Percentiles rank a stretch among this genome's conserved stretches.
Evolutionary conservation across 1,284 basidiomycete genomes (phyloP).

Genomic region (Inonotus hispidus): DNA sequence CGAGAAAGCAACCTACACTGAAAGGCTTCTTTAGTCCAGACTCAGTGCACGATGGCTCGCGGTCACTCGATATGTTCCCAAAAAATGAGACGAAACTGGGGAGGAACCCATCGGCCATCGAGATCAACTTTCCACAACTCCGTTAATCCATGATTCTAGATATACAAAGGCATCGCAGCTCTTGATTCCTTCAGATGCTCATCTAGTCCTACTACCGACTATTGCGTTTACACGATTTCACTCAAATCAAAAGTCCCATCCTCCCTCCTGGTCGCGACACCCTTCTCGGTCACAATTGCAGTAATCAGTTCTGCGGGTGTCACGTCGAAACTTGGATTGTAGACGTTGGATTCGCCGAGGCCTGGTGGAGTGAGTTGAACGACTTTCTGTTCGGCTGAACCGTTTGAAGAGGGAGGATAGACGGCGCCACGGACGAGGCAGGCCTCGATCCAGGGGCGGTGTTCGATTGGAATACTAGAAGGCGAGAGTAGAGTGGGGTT

Average conservation of each 20-base stretch:
- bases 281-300: conserved; percentile 88
- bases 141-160: too few relatives aligned
- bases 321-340: conserved; percentile 93
- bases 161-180: too few relatives aligned
- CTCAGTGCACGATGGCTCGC: too few relatives aligned
- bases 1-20: too few relatives aligned
- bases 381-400: conserved; percentile 50
- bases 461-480: conserved; percentile 84
- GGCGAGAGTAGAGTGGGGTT: conserved; percentile 4
- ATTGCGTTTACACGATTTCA: conserved; percentile 35
- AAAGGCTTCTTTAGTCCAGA: too few relatives aligned
- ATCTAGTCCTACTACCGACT: too few relatives aligned
- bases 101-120: neutral
- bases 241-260: conserved; percentile 50
- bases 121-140: neutral
- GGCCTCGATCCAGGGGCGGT: conserved; percentile 80
- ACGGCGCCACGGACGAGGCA: conserved; percentile 78
- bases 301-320: conserved; percentile 81
- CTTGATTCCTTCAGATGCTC: too few relatives aligned
- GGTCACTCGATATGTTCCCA: too few relatives aligned
- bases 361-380: conserved; percentile 72
- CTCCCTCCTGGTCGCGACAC: conserved; percentile 63
- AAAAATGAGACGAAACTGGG: neutral
- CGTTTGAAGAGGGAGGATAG: conserved; percentile 42
- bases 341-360: conserved; percentile 51